A percentile compares a stretch with the other conserved stretches of the same genome.
Evolutionary conservation across 768 basidiomycete species (phyloP).

Genomic region (Cystobasidium ongulense): DNA sequence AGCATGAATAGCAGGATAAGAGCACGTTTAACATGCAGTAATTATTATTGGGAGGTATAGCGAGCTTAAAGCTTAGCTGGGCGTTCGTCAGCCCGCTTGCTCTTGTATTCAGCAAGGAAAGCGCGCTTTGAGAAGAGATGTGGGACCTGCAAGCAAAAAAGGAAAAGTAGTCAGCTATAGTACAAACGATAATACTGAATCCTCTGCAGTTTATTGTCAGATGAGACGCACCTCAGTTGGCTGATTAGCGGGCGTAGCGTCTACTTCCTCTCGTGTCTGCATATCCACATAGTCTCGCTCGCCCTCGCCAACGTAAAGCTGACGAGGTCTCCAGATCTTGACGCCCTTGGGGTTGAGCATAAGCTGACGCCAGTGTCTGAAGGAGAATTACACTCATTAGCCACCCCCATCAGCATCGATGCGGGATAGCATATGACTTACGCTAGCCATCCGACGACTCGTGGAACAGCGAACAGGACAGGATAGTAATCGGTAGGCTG

Average conservation of each 20-base stretch:
- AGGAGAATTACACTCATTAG: no score
- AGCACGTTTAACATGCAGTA: no score
- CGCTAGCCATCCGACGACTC: constrained; percentile 86
- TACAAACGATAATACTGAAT: not conserved
- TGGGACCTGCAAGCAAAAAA: constrained; percentile 14
- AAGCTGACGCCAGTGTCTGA: constrained; percentile 53
- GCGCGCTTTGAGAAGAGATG: constrained; percentile 34
- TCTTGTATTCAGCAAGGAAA: constrained; percentile 34
- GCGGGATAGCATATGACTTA: no score
- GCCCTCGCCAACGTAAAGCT: constrained; percentile 70
- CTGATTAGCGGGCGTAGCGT: constrained; percentile 46
- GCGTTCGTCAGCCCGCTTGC: constrained; percentile 2
- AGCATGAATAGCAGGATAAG: no score
- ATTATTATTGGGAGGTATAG: no score
- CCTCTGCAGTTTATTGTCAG: not conserved
- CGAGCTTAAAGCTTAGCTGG: constrained; percentile 16
- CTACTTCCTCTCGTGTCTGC: constrained; percentile 54
- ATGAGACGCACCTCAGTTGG: constrained; percentile 29
- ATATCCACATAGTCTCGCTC: constrained; percentile 68
- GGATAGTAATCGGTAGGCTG: constrained; percentile 83
- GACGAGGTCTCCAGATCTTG: constrained; percentile 60
- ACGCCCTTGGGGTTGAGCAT: constrained; percentile 82
- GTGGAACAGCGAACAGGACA: constrained; percentile 81
- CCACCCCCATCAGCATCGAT: no score
- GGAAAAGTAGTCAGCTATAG: not conserved